Base-by-base conservation (phyloP, 352 stramenopile species). In the Aphanomyces euteiches region DNA sequence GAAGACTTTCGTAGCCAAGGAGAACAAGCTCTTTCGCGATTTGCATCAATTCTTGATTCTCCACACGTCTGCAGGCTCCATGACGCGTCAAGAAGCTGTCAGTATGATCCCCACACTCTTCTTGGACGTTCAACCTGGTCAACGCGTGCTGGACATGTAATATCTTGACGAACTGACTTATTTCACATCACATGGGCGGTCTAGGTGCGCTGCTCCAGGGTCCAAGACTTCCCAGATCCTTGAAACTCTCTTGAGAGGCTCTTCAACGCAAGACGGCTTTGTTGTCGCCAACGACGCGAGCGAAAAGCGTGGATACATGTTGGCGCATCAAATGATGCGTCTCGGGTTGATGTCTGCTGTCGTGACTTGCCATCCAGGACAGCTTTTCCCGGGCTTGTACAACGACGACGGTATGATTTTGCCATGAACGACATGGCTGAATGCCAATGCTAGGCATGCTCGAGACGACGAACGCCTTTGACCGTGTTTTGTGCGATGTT, bases 171-270 rank as follows among this genome's bases (percentile, higher is more conserved):
- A 7, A 48, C 10, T 17, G 21, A 53, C 13, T 13, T 1, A 1
- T 57, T 66, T 15, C 58, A 66, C 34, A 56, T 57, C 1, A 41
- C 21, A 53, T 53, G 1, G 40, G 77, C 96, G 91, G 10, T 83
- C 93, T 77, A 89, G 93, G 81, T 96, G 88, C 75, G 91, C 94
- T 15, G 91, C 93, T 19, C 94, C 94, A 4, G 94, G 94, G n/a
- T 93, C 79, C 47, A 98, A 98, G 72, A 98, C 94, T n/a, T 85
- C 81, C 54, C 92, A 98, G 74, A 75, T 98, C 36, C 75, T 98
- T 6, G 92, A 89, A 76, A 72, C 71, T 4, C 54, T 84, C 3
- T 66, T 76, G 36, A 38, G 21, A 12, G 68, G 48, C 17, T 61
- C 72, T 21, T 28, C 28, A 28, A 38, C 39, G 6, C 5, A 70